A percentile compares a stretch with the other conserved stretches of the same genome.
Conservation (phyloP, 2,329 filamentous ascomycete species). For the Davidsoniella eucalypti region DNA sequence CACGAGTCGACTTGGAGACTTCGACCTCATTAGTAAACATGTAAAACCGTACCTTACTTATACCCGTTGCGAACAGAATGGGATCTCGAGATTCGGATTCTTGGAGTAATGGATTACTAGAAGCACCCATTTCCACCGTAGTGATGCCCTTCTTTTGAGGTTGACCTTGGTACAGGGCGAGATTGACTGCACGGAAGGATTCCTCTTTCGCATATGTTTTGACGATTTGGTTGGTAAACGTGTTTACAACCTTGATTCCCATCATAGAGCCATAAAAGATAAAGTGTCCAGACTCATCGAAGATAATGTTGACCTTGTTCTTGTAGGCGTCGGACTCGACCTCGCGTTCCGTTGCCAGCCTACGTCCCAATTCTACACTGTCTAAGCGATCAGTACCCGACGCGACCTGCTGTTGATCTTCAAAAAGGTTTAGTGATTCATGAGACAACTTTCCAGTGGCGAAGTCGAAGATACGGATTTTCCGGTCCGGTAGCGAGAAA, state of each 20-base stretch:
- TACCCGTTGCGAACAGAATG: constrained; percentile 68
- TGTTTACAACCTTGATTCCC: constrained; percentile 91
- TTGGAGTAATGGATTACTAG: constrained; percentile 77
- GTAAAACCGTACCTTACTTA: constrained; percentile 85
- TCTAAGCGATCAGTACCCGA: constrained; percentile 69
- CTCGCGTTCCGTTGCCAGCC: constrained; percentile 73
- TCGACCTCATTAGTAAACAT: constrained; percentile 90
- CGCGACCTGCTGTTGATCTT: constrained; percentile 92
- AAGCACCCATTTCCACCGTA: constrained; percentile 94
- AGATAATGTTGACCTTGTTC: constrained; percentile 68
- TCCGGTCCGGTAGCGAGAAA: constrained; percentile 83
- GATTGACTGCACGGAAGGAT: constrained; percentile 63
- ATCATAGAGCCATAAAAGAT: constrained; percentile 84
- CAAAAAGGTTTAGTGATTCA: constrained; percentile 75
- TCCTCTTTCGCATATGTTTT: constrained; percentile 86
- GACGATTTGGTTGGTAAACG: constrained; percentile 79
- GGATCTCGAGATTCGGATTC: constrained; percentile 85
- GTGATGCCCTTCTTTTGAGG: constrained; percentile 87
- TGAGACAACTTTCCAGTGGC: constrained; percentile 73
- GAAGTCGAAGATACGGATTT: constrained; percentile 89
- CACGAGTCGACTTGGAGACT: constrained; percentile 66
- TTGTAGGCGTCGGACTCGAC: constrained; percentile 54
- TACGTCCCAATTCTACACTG: constrained; percentile 77
- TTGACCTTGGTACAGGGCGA: constrained; percentile 84
- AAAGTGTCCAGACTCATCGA: constrained; percentile 93